Evolutionary conservation across 257 asterid species (phyloP), one percentile per base, ranked within the genome.

Genomic region (Solanum gracilifrons): DNA sequence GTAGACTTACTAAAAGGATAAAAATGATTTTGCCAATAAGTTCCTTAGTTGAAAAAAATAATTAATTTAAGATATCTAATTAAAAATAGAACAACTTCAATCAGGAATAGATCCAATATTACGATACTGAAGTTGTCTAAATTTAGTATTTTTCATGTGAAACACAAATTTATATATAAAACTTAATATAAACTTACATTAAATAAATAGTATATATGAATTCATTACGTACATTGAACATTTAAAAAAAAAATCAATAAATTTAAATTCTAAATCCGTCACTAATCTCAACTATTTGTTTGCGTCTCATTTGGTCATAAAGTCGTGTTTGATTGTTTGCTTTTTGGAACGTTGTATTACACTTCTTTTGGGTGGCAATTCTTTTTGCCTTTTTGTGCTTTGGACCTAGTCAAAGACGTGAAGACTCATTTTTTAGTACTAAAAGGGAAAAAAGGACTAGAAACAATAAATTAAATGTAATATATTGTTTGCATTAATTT

Each of bases 281-380:
- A 1, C 0, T 18, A 0, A 6, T 71, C 0, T 32, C 43, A 18
- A 32, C 15, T 72, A 36, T 23, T 36, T 0, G 2, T 4, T 27
- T 7, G 27, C 12, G 4, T n/a, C 69, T 43, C 27, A 72, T 35
- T 3, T 13, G n/a, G 31, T 37, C n/a, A 69, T 46, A 86, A 86
- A 88, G 89, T 29, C 46, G 69, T 73, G 77, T 82, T 71, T 84
- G 51, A 35, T 33, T 27, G 66, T 55, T 85, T 87, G 76, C 13
- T n/a, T 85, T 76, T 87, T 82, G 90, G 89, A 64, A 76, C 8
- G 5, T 51, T 88, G 21, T 32, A 32, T 8, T 66, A 15, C 37
- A 66, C 41, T 80, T 80, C 68, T 80, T 80, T 51, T 51, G 23
- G 60, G 62, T 51, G 62, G 21, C 23, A 16, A 16, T 51, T 51